Evolutionary conservation across 345 rosid species (phyloP).

Genomic region (Hibiscus tridactylites): DNA sequence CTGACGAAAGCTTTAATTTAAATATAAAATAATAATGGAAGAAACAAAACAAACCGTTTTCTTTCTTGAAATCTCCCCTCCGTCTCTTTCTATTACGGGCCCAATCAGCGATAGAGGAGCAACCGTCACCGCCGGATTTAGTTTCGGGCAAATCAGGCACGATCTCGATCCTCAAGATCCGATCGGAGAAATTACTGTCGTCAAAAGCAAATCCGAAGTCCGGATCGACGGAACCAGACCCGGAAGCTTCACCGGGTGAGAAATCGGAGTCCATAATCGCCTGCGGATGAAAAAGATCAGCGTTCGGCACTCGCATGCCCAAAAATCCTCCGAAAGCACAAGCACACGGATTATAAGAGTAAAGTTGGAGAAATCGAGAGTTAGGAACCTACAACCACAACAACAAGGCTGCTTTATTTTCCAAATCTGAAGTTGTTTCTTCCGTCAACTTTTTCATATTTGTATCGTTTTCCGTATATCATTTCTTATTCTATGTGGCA

Average conservation of each 20-base stretch:
- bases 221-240: slow-evolving; percentile 22
- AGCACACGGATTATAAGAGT: neutral
- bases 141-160: slow-evolving; percentile 32
- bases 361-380: neutral
- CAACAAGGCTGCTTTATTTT: neutral
- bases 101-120: slow-evolving; percentile 57
- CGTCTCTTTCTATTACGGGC: slow-evolving; percentile 64
- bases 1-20: neutral
- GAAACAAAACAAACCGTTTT: slow-evolving; percentile 19
- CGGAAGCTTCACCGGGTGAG: slow-evolving; percentile 17
- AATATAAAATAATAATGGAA: neutral
- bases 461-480: neutral
- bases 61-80: slow-evolving; percentile 49
- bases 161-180: slow-evolving; percentile 66
- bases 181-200: slow-evolving; percentile 70
- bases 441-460: slow-evolving; percentile 29
- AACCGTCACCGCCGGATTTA: slow-evolving; percentile 37
- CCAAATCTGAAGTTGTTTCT: neutral
- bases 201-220: slow-evolving; percentile 78
- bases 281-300: slow-evolving; percentile 35
- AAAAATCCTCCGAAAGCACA: neutral
- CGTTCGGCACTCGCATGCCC: neutral
- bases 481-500: neutral
- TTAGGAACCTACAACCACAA: neutral
- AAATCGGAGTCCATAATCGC: slow-evolving; percentile 38